Evolutionary conservation across 345 rosid genomes (phyloP), one percentile per base, ranked within the genome.

Genomic region (Camelina hispida): DNA sequence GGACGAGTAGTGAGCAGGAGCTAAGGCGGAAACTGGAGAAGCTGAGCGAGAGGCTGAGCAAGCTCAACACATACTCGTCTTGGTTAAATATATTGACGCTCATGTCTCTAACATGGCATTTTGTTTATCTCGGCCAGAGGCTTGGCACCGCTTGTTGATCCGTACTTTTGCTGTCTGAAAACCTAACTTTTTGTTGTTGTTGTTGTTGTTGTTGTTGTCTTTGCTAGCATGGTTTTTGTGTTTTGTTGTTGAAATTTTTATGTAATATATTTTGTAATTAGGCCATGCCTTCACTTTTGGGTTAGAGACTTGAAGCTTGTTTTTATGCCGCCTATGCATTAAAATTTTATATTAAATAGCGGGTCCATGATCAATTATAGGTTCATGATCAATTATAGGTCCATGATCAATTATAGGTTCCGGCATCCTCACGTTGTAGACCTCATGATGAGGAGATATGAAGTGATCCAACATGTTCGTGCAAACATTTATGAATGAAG

Each of bases 41-140:
- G 68, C 62, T 85, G 73, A 87, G 82, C 9, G 79, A 74, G 81
- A 88, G 78, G 78, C 75, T 93, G 23, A 89, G 83, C 86, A 84
- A 51, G 80, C 81, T 93, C 11, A 93, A 93, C 74, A 74, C 89
- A 0, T 81, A 70, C 58, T 91, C 97, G 1, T 88, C 96, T 0
- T 68, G 87, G 47, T 85, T 86, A 13, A 88, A 89, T 78, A 62
- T 87, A 11, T 9, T 81, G 61, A 75, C 87, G 2, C 66, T 93
- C 5, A 81, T 87, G 93, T 80, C 83, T 64, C 90, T 91, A 5
- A 82, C 85, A 0, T 89, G 90, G 87, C 90, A 88, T 62, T 85
- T 87, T 10, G 90, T 87, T 20, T 82, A 87, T 77, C 69, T 91
- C 5, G 85, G 87, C 48, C 89, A 82, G 53, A 48, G 82, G 34